phyloP scores from a whole-genome alignment of 257 asterid species.

The Forsythia viridissima region DNA sequence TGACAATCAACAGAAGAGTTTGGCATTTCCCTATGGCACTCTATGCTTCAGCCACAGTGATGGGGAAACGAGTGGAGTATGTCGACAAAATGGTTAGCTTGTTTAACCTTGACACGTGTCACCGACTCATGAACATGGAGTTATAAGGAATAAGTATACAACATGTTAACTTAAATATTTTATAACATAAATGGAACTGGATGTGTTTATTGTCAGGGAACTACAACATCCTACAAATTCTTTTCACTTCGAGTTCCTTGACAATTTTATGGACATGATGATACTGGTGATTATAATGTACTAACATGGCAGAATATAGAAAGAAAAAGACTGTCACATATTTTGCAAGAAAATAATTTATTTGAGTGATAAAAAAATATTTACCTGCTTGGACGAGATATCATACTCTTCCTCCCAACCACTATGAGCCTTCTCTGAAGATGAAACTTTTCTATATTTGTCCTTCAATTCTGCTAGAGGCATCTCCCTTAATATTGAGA shows the following conservation, averaged over 20 bases:
- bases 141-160: background rate
- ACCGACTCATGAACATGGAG: background rate
- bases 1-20: background rate
- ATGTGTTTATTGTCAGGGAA: constrained; percentile 17
- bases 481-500: constrained; percentile 81
- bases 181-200: constrained; percentile 5
- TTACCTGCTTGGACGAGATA: constrained; percentile 83
- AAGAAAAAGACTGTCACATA: background rate
- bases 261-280: constrained; percentile 4
- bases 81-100: background rate
- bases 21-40: background rate
- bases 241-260: background rate
- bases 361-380: constrained; percentile 3
- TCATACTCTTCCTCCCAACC: constrained; percentile 93
- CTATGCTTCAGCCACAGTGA: background rate
- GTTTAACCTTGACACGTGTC: background rate
- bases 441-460: constrained; percentile 72
- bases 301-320: constrained; percentile 7
- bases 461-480: constrained; percentile 75
- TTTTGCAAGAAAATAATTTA: background rate
- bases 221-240: background rate
- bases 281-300: background rate
- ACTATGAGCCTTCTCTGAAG: constrained; percentile 62
- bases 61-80: background rate
- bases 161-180: constrained; percentile 4